Percentiles rank a stretch among this genome's conserved stretches.
These are phyloP conservation scores for Pyricularia sp. DNA, from an alignment of 2,329 filamentous ascomycete genomes.

Conservation along the genomic window DNA sequence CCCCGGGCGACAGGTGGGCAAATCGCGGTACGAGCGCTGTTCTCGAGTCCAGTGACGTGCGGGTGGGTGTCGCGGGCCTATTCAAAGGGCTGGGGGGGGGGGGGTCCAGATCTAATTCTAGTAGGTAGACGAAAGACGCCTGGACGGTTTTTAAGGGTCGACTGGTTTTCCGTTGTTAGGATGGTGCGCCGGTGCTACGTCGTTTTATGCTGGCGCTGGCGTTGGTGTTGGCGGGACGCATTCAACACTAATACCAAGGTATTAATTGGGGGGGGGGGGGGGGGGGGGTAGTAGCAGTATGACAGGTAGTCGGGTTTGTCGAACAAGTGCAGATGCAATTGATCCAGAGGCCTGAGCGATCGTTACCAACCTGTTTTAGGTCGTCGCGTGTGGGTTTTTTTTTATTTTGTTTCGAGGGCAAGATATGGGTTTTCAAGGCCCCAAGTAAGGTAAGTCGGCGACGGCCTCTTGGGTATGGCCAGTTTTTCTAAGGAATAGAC, in stretches of 20 bases:
- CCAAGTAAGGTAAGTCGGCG: background rate
- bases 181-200: background rate
- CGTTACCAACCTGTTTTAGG: background rate
- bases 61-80: background rate
- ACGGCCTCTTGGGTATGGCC: background rate
- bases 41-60: background rate
- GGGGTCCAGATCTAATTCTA: background rate
- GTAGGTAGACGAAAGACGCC: background rate
- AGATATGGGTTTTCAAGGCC: background rate
- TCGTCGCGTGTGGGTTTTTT: background rate
- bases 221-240: background rate
- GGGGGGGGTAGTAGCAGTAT: background rate
- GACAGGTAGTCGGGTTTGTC: background rate
- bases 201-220: background rate
- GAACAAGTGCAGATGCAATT: background rate
- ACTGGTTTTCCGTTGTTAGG: background rate
- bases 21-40: background rate
- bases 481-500: background rate
- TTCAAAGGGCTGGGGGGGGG: background rate
- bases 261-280: background rate
- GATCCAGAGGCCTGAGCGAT: background rate
- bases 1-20: background rate
- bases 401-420: background rate
- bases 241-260: background rate
- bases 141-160: background rate